phyloP scores from a whole-genome alignment of 179 eudicot genomes.

The Actinidia arguta region DNA sequence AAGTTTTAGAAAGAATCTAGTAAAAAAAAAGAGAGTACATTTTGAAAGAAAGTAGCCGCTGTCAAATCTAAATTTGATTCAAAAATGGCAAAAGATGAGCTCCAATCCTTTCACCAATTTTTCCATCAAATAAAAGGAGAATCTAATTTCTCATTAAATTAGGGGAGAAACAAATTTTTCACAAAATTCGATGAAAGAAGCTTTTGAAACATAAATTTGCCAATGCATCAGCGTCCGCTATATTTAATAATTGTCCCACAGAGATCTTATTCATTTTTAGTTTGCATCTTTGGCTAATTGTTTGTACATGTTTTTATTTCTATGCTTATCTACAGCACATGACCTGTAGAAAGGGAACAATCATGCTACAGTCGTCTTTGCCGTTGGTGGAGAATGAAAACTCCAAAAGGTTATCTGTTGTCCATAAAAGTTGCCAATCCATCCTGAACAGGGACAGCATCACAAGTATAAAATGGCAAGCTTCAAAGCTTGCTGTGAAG shows the following conservation, averaged over 20 bases:
- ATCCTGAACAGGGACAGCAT: slow-evolving; percentile 10
- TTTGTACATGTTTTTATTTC: background rate
- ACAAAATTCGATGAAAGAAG: no score
- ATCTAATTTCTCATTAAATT: no score
- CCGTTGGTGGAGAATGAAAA: slow-evolving; percentile 20
- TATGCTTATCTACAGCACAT: slow-evolving; percentile 30
- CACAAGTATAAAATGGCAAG: slow-evolving; percentile 25
- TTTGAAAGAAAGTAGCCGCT: no score
- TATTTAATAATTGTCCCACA: background rate
- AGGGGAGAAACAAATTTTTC: no score
- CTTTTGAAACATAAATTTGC: background rate
- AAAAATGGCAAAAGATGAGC: no score
- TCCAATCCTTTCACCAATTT: no score
- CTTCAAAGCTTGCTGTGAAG: slow-evolving; percentile 22
- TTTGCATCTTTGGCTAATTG: background rate
- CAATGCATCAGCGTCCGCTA: background rate
- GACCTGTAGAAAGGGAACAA: slow-evolving; percentile 23
- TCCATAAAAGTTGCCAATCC: slow-evolving; percentile 23
- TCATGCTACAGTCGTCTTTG: slow-evolving; percentile 23
- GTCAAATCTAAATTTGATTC: no score
- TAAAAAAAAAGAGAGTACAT: no score
- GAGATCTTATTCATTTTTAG: background rate
- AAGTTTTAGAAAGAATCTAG: no score
- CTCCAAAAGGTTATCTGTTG: slow-evolving; percentile 16
- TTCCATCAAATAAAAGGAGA: no score